These are phyloP conservation scores for Achlya hypogyna DNA, from an alignment of 352 stramenopile species.

Conservation along the genomic window DNA sequence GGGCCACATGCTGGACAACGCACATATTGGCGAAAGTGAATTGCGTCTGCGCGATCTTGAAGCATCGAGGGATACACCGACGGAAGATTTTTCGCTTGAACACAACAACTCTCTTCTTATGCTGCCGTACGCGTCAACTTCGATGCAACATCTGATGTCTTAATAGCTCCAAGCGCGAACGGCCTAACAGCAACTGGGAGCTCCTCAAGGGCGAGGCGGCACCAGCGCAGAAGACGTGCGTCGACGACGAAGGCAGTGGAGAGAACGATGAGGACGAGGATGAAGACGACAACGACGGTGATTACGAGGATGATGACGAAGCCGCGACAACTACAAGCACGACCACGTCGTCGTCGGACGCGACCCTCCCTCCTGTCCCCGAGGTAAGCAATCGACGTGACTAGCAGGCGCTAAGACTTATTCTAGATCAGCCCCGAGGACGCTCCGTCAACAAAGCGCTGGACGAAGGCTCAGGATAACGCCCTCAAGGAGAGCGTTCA, in stretches of 20 bases:
- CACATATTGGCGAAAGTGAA: constrained; percentile 74
- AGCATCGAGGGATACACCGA: constrained; percentile 23
- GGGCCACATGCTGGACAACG: constrained; percentile 54
- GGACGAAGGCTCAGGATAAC: constrained; percentile 81
- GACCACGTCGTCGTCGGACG: background rate
- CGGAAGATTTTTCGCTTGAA: constrained; percentile 21
- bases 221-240: constrained; percentile 35
- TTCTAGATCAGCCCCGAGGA: constrained; percentile 32
- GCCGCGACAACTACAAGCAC: background rate
- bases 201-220: constrained; percentile 49
- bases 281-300: constrained; percentile 28
- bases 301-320: background rate
- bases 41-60: constrained; percentile 67
- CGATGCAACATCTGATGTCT: too few relatives aligned
- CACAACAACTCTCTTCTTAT: constrained; percentile 25
- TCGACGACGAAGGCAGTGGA: constrained; percentile 7
- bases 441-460: constrained; percentile 74
- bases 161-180: constrained; percentile 49
- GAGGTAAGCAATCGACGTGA: background rate
- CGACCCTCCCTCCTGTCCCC: background rate
- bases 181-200: constrained; percentile 50
- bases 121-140: constrained; percentile 20
- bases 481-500: constrained; percentile 73
- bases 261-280: constrained; percentile 30
- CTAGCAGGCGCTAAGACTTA: background rate